Conservation (phyloP, 495 filamentous ascomycete species). For the Sabuloglossum arenarium region DNA sequence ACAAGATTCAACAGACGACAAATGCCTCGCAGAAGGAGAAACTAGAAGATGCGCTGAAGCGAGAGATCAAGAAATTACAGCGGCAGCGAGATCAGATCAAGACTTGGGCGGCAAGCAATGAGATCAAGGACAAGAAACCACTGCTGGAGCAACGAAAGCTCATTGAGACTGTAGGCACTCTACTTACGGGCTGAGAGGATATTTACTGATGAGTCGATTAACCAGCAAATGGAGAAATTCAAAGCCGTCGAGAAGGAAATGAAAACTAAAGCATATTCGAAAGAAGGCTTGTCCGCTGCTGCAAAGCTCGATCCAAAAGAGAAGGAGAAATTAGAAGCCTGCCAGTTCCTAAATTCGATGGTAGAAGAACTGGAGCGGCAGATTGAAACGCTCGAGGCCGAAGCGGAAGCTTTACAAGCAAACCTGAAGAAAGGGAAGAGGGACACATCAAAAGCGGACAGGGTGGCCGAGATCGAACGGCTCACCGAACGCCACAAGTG, state of each 20-base stretch:
- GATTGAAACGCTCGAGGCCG: constrained; percentile 81
- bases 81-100: constrained; percentile 96
- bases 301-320: constrained; percentile 89
- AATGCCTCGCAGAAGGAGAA: constrained; percentile 96
- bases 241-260: constrained; percentile 99
- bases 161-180: constrained; percentile 66
- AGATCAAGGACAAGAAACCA: constrained; percentile 97
- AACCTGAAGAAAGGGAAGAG: constrained; percentile 89
- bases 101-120: constrained; percentile 89
- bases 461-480: constrained; percentile 65
- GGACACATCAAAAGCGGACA: constrained; percentile 59
- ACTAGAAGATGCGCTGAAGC: constrained; percentile 88
- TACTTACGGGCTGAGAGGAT: background rate
- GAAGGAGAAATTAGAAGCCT: constrained; percentile 69
- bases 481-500: constrained; percentile 87
- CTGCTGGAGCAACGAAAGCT: constrained; percentile 79
- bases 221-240: constrained; percentile 97
- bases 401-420: constrained; percentile 66
- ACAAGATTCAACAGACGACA: constrained; percentile 77
- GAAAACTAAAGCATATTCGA: constrained; percentile 99
- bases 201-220: constrained; percentile 1
- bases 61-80: constrained; percentile 99
- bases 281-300: constrained; percentile 80
- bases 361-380: constrained; percentile 89
- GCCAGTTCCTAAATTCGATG: constrained; percentile 65